Evolutionary conservation across 495 filamentous ascomycete species (phyloP), one percentile per base, ranked within the genome.

Genomic region (Sabuloglossum arenarium): DNA sequence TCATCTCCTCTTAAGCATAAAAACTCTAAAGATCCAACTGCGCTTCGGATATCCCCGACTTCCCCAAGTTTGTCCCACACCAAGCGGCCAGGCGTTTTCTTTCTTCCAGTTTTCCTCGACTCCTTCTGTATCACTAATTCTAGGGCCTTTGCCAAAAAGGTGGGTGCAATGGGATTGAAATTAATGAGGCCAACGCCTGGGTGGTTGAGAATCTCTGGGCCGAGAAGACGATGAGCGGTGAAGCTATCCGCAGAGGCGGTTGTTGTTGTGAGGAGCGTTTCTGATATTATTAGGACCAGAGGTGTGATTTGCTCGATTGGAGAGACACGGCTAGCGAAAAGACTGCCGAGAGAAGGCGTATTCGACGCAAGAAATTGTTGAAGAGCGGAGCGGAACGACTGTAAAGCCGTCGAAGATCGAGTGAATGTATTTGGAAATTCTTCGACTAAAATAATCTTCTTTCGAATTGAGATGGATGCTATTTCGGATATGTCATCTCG

Each of bases 121-220:
- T 95, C 87, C 66, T 90, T 94, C 59, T 80, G 73, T 0, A 97
- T 72, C 16, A 94, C 72, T 19, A 84, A 64, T 42, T 85, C 79
- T 14, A 99, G 69, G 3, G 89, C 90, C 69, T 88, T 91, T 5
- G 78, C 72, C 67, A 97, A 77, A 39, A 88, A 80, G 0, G 91
- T 93, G 0, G 87, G 80, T 9, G 93, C 93, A 60, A 97, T 81
- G 24, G 81, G 77, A 65, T 97, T 96, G 67, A 95, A 97, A 60
- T 90, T 87, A 53, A 99, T 85, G 3, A 84, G 73, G 11, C 75
- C 78, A 4, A 83, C 79, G 27, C 77, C 77, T 1, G 84, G 79
- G 64, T 97, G 85, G 47, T 80, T 78, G 11, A 85, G 75, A 31
- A 99, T 81, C 57, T 88, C 81, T 1, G 86, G 80, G 0, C 93